Base-by-base conservation (phyloP, 805 yeast genomes). In the Danielia oregonensis region DNA sequence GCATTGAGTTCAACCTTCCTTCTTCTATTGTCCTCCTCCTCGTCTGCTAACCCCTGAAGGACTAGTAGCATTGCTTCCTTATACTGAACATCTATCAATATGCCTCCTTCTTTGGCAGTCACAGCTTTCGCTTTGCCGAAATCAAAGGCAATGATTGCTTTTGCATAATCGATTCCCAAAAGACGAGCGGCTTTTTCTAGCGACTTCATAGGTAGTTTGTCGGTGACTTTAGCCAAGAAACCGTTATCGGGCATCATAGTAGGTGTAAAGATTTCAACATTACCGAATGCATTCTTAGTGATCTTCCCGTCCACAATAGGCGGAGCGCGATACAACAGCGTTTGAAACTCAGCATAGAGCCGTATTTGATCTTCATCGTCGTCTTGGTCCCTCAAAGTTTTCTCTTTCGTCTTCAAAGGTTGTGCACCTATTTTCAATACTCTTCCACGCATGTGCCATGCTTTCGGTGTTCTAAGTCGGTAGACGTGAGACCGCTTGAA, bases 241-340 rank as follows among this genome's bases (percentile, higher is more conserved):
- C 86, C 94, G 15, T 91, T 89, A 12, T 62, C 69, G 0, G 98
- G 98, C 2, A 91, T 62, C 97, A 91, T 91, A 27, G 77, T 65
- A 0, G 80, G 75, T 1, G 73, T 74, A 57, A 84, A 91, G 2
- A 88, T 59, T 49, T 91, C 97, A 32, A 91, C 74, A 43, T 91
- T 88, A 0, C 95, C 94, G 54, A 67, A 91, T 1, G 80, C 79
- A 53, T 87, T 87, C 46, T 78, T 82, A 3, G 82, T 79, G 6
- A 91, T 75, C 23, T 63, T 62, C 0, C 96, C 96, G 48, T 82
- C 70, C 0, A 59, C 68, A 0, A 78, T 72, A 0, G 82, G 75
- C 1, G 81, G 82, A 1, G 97, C 89, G 1, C 62, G 59, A 49
- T 72, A 88, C 6, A 73, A 32, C 32, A 79, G 82, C 0, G 97